Conservation (phyloP, 2,329 filamentous ascomycete species). For the Aspergillus ibericus region DNA sequence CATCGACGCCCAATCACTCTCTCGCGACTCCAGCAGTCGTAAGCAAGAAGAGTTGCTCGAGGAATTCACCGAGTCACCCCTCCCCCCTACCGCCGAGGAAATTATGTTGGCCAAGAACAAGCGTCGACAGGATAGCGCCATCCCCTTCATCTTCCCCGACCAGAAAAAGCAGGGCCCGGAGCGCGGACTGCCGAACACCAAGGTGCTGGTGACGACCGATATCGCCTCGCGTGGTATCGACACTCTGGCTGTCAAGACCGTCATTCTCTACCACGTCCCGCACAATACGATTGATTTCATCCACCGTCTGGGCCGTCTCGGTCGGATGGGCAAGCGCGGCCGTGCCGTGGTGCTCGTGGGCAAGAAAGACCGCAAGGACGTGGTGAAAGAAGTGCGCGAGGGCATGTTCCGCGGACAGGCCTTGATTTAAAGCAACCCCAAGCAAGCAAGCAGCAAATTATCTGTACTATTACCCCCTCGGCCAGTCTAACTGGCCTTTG, state of each 20-base stretch:
- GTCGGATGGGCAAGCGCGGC: slow-evolving; percentile 87
- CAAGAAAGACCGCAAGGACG: slow-evolving; percentile 82
- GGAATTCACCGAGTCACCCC: slow-evolving; percentile 62
- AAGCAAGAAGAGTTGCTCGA: slow-evolving; percentile 75
- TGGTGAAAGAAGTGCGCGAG: slow-evolving; percentile 87
- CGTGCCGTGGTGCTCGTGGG: slow-evolving; percentile 88
- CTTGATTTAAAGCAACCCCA: slow-evolving; percentile 59
- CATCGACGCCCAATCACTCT: slow-evolving; percentile 82
- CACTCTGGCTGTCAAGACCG: slow-evolving; percentile 84
- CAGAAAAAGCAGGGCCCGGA: slow-evolving; percentile 29
- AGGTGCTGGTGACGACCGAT: slow-evolving; percentile 92
- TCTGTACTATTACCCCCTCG: slow-evolving; percentile 1
- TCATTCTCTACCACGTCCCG: slow-evolving; percentile 95
- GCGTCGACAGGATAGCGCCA: slow-evolving; percentile 36
- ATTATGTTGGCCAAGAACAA: slow-evolving; percentile 34
- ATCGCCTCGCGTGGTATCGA: slow-evolving; percentile 91
- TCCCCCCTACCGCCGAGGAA: slow-evolving; percentile 38
- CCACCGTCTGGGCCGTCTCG: slow-evolving; percentile 86
- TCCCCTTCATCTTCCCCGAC: slow-evolving; percentile 43
- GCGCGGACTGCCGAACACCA: slow-evolving; percentile 70
- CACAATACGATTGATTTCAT: slow-evolving; percentile 98
- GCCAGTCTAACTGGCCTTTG: neutral
- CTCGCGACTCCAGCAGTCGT: slow-evolving; percentile 77
- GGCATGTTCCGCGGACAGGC: slow-evolving; percentile 83
- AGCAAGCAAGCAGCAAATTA: neutral